These are phyloP conservation scores for Paraphaeosphaeria sporulosa DNA, from an alignment of 2,329 filamentous ascomycete genomes.

Conservation along the genomic window DNA sequence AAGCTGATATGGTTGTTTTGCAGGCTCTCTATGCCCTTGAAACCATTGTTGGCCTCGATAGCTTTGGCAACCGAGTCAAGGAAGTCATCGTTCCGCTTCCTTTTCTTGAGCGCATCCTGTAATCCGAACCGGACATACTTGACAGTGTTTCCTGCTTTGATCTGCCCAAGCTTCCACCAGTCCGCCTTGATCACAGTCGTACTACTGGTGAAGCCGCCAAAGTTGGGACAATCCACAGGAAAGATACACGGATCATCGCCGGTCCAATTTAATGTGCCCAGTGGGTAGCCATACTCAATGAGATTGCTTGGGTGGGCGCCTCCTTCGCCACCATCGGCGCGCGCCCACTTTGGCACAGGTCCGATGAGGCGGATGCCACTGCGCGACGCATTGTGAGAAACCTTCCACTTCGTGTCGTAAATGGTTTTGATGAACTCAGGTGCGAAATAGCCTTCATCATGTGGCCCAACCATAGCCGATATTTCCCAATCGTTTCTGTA, in stretches of 20 bases:
- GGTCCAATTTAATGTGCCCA: conserved; percentile 67
- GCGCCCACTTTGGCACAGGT: conserved; percentile 65
- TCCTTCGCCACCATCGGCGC: conserved; percentile 67
- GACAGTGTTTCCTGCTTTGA: conserved; percentile 65
- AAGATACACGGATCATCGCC: conserved; percentile 69
- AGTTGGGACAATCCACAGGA: conserved; percentile 65
- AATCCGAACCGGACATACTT: conserved; percentile 60
- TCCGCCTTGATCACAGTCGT: conserved; percentile 65
- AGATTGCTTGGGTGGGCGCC: conserved; percentile 68
- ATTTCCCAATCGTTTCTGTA: conserved; percentile 63
- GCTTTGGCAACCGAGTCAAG: conserved; percentile 53
- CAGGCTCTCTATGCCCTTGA: conserved; percentile 32
- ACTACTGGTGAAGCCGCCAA: conserved; percentile 66
- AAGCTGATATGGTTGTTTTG: conserved; percentile 38
- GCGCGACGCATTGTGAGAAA: conserved; percentile 68
- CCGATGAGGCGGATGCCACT: conserved; percentile 68
- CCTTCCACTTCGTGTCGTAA: conserved; percentile 65
- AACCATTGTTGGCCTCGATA: conserved; percentile 32
- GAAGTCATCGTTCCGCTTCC: conserved; percentile 55
- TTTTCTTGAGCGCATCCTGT: conserved; percentile 58
- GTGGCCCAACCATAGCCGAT: conserved; percentile 63
- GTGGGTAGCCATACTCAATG: conserved; percentile 62
- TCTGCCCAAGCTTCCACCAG: conserved; percentile 68
- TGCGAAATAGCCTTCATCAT: conserved; percentile 62
- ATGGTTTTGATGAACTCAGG: conserved; percentile 64